Evolutionary conservation across 2,329 filamentous ascomycete genomes (phyloP), one percentile per base, ranked within the genome.

Genomic region (Cercospora zeae-maydis): DNA sequence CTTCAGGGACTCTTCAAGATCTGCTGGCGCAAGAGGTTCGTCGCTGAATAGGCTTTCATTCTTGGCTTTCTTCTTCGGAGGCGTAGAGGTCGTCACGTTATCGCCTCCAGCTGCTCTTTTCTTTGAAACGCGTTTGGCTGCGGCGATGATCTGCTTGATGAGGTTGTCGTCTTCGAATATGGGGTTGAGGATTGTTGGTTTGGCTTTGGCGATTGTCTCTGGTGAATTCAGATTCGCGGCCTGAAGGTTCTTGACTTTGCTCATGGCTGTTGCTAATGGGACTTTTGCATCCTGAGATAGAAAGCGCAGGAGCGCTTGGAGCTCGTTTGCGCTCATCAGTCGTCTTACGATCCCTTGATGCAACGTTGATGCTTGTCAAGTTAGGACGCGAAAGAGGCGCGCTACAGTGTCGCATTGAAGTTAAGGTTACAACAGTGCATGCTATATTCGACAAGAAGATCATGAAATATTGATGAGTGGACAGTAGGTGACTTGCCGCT

Each of bases 1-100:
- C 7, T 78, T 78, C 5, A 92, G 78, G 0, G 86, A 85, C 6
- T 78, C 79, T 73, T 92, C 89, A 1, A 88, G 77, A 55, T 88
- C 84, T 13, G 83, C 81, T 0, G 87, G 82, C 37, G 73, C 60
- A 6, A 53, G 61, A 24, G 31, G 73, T 71, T 31, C 73, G 19
- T 73, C 74, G 0, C 69, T 65, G 24, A 70, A 71, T 9, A 71
- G 65, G 68, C 68, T 66, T 68, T 77, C 39, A 10, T 69, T 66
- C 19, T 65, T 59, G 30, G 63, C 66, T 66, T 70, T 75, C 63
- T 73, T 77, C 64, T 81, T 81, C 34, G 71, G 69, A 24, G 76
- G 72, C 2, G 78, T 73, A 14, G 65, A 16, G 4, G 39, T 49
- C 14, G 68, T 14, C n/a, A 21, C 14, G 3, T 65, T 67, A 19